Conservation (phyloP, 305 asterid species). For the Lippia alba region DNA sequence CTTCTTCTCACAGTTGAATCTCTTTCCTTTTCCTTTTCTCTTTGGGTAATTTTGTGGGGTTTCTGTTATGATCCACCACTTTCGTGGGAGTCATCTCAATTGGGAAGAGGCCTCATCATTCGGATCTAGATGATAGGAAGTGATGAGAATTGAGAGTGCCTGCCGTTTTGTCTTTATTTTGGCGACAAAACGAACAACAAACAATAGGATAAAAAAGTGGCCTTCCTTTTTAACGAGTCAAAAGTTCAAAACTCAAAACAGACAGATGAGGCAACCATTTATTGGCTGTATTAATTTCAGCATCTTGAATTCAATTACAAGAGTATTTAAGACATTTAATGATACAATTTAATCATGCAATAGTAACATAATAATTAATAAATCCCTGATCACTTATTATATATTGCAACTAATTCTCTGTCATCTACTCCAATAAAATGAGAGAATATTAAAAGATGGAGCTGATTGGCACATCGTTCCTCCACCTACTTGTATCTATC, state of each 20-base stretch:
- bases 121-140: conserved; percentile 30
- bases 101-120: conserved; percentile 35
- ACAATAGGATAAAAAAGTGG: neutral
- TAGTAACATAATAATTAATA: no score
- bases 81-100: conserved; percentile 43
- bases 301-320: neutral
- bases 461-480: no score
- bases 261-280: neutral
- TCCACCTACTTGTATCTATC: no score
- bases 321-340: neutral
- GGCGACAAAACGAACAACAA: conserved; percentile 7
- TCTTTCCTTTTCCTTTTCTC: no score
- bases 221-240: conserved; percentile 11
- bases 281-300: neutral
- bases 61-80: conserved; percentile 49
- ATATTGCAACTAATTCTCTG: no score
- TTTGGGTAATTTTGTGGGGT: neutral
- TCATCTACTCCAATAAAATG: no score
- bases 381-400: no score
- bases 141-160: neutral
- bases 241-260: conserved; percentile 5
- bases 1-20: neutral
- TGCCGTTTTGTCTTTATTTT: conserved; percentile 23
- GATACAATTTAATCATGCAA: no score
- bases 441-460: no score